phyloP scores from a whole-genome alignment of 345 rosid genomes.

The thale cress (Arabidopsis thaliana) region TAIR10.1 NC_003076.8:19984001-19984500 shows the following conservation, averaged over 20 bases:
- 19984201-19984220: not conserved
- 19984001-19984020: too few relatives aligned
- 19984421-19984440: not conserved
- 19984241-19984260: not conserved
- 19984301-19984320: not conserved
- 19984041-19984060: too few relatives aligned
- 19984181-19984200: constrained; percentile 4
- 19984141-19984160: constrained; percentile 8
- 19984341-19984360: not conserved
- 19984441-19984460: constrained; percentile 12
- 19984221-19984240: not conserved
- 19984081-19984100: too few relatives aligned
- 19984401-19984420: not conserved
- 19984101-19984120: too few relatives aligned
- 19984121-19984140: not conserved
- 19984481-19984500: constrained; percentile 11
- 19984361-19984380: not conserved
- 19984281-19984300: constrained; percentile 9
- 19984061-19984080: too few relatives aligned
- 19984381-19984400: not conserved
- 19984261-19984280: not conserved
- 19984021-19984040: too few relatives aligned
- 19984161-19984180: constrained; percentile 6
- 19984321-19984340: not conserved
- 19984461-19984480: not conserved